Evolutionary conservation across 768 basidiomycete species (phyloP).

Genomic region (Boletus edulis): DNA sequence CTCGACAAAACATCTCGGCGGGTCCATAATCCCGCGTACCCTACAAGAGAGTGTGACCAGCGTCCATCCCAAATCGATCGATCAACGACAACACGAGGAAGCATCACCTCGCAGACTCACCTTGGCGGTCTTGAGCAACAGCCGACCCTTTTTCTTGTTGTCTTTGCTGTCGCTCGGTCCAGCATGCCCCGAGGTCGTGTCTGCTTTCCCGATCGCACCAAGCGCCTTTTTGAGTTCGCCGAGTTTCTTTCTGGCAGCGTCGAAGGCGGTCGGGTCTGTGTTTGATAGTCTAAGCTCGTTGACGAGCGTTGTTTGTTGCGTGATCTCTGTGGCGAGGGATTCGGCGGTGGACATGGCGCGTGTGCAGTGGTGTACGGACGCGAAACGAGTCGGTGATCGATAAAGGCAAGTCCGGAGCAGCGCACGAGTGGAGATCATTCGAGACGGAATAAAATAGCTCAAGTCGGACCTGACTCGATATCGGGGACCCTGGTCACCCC

Average conservation of each 20-base stretch:
- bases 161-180: slow-evolving; percentile 39
- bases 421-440: slow-evolving; percentile 17
- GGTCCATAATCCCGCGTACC: slow-evolving; percentile 96
- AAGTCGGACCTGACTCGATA: slow-evolving; percentile 17
- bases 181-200: slow-evolving; percentile 32
- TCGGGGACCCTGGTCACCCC: slow-evolving; percentile 25
- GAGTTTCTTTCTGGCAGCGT: slow-evolving; percentile 66
- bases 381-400: slow-evolving; percentile 33
- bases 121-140: slow-evolving; percentile 93
- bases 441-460: slow-evolving; percentile 5
- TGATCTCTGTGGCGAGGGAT: slow-evolving; percentile 53
- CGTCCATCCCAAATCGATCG: neutral
- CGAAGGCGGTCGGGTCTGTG: slow-evolving; percentile 47
- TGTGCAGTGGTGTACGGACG: slow-evolving; percentile 7
- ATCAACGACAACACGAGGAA: slow-evolving; percentile 5
- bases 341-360: slow-evolving; percentile 41
- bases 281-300: slow-evolving; percentile 60
- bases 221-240: slow-evolving; percentile 64
- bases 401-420: slow-evolving; percentile 22
- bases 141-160: slow-evolving; percentile 61
- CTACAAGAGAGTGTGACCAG: slow-evolving; percentile 35
- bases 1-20: slow-evolving; percentile 87
- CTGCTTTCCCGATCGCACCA: slow-evolving; percentile 37
- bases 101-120: slow-evolving; percentile 38
- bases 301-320: slow-evolving; percentile 52